A percentile compares a stretch with the other conserved stretches of the same genome.
These are phyloP conservation scores for Wallacemonas sp. DNA, from an alignment of 208 protist species.

Conservation along the genomic window DNA sequence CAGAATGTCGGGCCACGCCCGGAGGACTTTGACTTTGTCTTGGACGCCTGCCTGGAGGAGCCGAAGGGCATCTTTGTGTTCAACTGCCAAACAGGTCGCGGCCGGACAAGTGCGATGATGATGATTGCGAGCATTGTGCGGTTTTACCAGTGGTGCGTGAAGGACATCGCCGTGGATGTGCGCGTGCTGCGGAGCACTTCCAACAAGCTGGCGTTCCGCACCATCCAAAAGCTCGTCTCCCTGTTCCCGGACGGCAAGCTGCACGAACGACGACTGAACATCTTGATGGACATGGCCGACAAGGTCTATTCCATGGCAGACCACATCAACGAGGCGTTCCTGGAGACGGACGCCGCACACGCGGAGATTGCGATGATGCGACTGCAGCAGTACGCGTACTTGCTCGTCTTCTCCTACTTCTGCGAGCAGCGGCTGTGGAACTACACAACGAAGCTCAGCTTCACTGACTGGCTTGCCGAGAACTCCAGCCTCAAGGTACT, in stretches of 20 bases:
- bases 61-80: conserved; percentile 78
- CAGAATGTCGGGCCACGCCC: conserved; percentile 74
- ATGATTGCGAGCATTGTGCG: conserved; percentile 85
- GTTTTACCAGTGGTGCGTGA: conserved; percentile 82
- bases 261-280: conserved; percentile 76
- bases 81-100: conserved; percentile 86
- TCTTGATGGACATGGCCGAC: conserved; percentile 79
- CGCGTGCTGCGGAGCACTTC: conserved; percentile 55
- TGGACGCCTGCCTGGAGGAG: conserved; percentile 73
- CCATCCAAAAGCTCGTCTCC: conserved; percentile 86
- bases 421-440: conserved; percentile 88
- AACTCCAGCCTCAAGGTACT: conserved; percentile 71
- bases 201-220: conserved; percentile 59
- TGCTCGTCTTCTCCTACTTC: conserved; percentile 88
- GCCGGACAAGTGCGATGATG: conserved; percentile 84
- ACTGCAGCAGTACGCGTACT: conserved; percentile 80
- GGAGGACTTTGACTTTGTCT: conserved; percentile 86
- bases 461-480: conserved; percentile 64
- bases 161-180: conserved; percentile 70
- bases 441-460: conserved; percentile 45
- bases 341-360: conserved; percentile 11
- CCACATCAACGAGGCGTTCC: conserved; percentile 80
- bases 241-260: conserved; percentile 87
- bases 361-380: conserved; percentile 79
- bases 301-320: conserved; percentile 87